phyloP scores from a whole-genome alignment of 2,329 filamentous ascomycete genomes.

The Chrysosporium queenslandicum region DNA sequence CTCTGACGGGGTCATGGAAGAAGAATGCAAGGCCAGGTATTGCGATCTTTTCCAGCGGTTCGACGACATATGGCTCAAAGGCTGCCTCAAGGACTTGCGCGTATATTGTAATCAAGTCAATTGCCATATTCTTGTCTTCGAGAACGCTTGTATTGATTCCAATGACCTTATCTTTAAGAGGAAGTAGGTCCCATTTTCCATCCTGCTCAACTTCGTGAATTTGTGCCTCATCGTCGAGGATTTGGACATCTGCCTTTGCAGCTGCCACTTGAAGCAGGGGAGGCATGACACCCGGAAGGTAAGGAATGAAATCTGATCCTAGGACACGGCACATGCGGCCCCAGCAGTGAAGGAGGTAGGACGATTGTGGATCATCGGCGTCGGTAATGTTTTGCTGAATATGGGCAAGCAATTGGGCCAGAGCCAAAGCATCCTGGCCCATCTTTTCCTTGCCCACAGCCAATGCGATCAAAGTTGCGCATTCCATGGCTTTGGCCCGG shows the following conservation, averaged over 20 bases:
- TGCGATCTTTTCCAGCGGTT: slow-evolving; percentile 95
- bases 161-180: slow-evolving; percentile 94
- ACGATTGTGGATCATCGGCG: slow-evolving; percentile 86
- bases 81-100: slow-evolving; percentile 87
- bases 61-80: slow-evolving; percentile 82
- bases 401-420: slow-evolving; percentile 76
- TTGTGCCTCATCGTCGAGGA: slow-evolving; percentile 90
- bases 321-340: slow-evolving; percentile 96
- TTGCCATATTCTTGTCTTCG: slow-evolving; percentile 99
- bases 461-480: slow-evolving; percentile 86
- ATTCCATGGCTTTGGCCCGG: slow-evolving; percentile 97
- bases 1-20: slow-evolving; percentile 95
- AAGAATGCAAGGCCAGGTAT: slow-evolving; percentile 92
- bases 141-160: slow-evolving; percentile 94
- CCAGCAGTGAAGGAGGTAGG: slow-evolving; percentile 98
- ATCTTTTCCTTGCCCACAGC: slow-evolving; percentile 91
- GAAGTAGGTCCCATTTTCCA: slow-evolving; percentile 94
- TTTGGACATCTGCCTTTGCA: slow-evolving; percentile 93
- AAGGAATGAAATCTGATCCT: slow-evolving; percentile 80
- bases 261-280: slow-evolving; percentile 82
- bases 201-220: slow-evolving; percentile 87
- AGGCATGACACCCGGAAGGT: slow-evolving; percentile 86
- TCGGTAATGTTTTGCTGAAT: slow-evolving; percentile 84
- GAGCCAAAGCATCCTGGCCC: slow-evolving; percentile 71
- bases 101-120: slow-evolving; percentile 94